Conservation (phyloP, 2,329 filamentous ascomycete species). For the Ophiostoma fasciatum region DNA sequence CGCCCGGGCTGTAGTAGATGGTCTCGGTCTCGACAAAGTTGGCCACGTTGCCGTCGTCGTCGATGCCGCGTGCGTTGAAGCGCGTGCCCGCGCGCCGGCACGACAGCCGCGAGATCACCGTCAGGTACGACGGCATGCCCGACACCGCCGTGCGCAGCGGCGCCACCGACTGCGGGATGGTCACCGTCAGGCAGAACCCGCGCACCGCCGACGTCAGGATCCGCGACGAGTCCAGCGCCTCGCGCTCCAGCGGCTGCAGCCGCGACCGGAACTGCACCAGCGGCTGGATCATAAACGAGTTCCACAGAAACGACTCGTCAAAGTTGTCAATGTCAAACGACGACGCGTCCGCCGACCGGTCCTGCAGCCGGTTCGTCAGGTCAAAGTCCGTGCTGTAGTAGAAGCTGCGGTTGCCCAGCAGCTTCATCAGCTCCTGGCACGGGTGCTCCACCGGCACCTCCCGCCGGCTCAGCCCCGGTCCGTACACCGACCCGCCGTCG, state of each 20-base stretch:
- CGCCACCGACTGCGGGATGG: conserved; percentile 62
- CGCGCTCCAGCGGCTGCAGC: conserved; percentile 58
- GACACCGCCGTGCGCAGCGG: conserved; percentile 51
- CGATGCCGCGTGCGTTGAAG: conserved; percentile 94
- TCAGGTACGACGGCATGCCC: conserved; percentile 69
- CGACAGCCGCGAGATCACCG: conserved; percentile 80
- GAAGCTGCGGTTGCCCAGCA: conserved; percentile 85
- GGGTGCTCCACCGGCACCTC: conserved; percentile 72
- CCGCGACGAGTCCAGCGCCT: conserved; percentile 68
- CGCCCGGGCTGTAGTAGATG: conserved; percentile 68
- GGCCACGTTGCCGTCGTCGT: conserved; percentile 92
- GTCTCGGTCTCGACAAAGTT: conserved; percentile 99
- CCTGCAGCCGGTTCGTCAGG: conserved; percentile 81
- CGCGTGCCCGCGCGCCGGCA: conserved; percentile 83
- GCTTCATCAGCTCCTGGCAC: conserved; percentile 78
- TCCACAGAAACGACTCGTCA: conserved; percentile 90
- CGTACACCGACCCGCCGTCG: conserved; percentile 33
- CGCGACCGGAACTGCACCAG: conserved; percentile 78
- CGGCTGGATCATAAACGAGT: conserved; percentile 94
- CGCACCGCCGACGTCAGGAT: conserved; percentile 89
- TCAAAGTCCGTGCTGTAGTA: conserved; percentile 99
- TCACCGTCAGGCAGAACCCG: conserved; percentile 79
- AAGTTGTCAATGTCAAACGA: conserved; percentile 86
- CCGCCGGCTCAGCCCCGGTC: conserved; percentile 42
- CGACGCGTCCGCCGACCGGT: conserved; percentile 61